Evolutionary conservation across 129 eudicot genomes (phyloP), one percentile per base, ranked within the genome.

Genomic region (Centrapalus pauciflorus): DNA sequence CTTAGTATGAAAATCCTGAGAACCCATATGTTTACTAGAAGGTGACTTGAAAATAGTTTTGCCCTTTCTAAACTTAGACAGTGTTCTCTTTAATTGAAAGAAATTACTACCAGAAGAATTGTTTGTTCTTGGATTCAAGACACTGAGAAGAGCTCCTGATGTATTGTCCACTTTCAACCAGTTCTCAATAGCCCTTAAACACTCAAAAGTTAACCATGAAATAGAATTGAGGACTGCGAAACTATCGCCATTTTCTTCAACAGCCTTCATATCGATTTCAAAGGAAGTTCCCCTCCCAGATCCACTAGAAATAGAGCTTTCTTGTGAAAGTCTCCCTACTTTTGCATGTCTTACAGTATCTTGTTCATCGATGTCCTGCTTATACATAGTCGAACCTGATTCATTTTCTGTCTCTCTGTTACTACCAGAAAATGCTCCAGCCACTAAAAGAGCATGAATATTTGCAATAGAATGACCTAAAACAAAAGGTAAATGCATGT

Each of bases 291-390:
- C 80, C 85, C 86, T 74, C 24, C 67, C 90, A 12, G 90, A 70
- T 29, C 62, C 73, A 80, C 90, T 78, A 55, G 90, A 62, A 37
- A 85, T 85, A 49, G 89, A 80, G 74, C 99, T 86, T 80, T 89
- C 99, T 65, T 84, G 90, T 7, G 99, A 93, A 49, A 89, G 83
- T 76, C 95, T 86, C 40, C 93, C 99, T 17, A 94, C 96, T 82
- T 94, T 89, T 57, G 99, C 95, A 82, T 76, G 95, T 63, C 96
- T 82, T 51, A 69, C 68, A 56, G 79, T 77, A 55, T 81, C 95
- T 72, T 77, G 90, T 49, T 94, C 90, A 58, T 89, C 97, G 65
- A 69, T 72, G 27, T 81, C 95, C 41, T 78, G 83, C 19, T 74
- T 67, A 68, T 52, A 63, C 29, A 37, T 57, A 55, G 55, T 78